Percentiles rank a stretch among this genome's conserved stretches.
Conservation (phyloP, 495 filamentous ascomycete species). For the Aspergillus egyptiacus region DNA sequence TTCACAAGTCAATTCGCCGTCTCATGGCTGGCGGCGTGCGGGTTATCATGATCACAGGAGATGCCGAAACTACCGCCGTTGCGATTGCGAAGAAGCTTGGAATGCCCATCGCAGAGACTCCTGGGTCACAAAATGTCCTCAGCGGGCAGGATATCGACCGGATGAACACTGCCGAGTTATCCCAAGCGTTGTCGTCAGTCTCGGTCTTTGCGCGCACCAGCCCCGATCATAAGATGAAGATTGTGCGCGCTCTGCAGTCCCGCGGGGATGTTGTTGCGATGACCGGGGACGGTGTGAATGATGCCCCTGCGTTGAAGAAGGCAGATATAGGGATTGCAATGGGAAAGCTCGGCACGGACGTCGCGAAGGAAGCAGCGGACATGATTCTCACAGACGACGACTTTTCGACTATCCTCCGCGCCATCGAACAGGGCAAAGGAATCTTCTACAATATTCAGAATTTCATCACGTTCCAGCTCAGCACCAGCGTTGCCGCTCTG, state of each 20-base stretch:
- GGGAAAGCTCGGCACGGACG: conserved; percentile 91
- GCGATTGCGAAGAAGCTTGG: conserved; percentile 90
- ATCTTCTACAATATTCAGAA: conserved; percentile 99
- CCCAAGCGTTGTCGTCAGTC: conserved; percentile 75
- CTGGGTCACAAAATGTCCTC: conserved; percentile 60
- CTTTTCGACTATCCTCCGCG: conserved; percentile 92
- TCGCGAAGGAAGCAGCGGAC: conserved; percentile 98
- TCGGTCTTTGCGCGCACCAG: conserved; percentile 94
- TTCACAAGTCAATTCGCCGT: conserved; percentile 81
- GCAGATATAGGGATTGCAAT: conserved; percentile 98
- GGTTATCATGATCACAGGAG: conserved; percentile 98
- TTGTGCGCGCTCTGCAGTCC: conserved; percentile 82
- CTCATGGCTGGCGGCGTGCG: conserved; percentile 91
- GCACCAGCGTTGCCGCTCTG: conserved; percentile 90
- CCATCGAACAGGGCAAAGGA: conserved; percentile 97
- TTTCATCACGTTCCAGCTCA: conserved; percentile 97
- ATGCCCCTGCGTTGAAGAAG: conserved; percentile 93
- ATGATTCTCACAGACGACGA: conserved; percentile 99
- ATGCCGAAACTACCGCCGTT: conserved; percentile 87
- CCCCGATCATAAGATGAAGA: conserved; percentile 97
- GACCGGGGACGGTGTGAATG: conserved; percentile 98
- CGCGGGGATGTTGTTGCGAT: conserved; percentile 97
- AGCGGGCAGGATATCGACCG: conserved; percentile 83
- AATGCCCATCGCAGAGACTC: conserved; percentile 61
- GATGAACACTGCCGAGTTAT: conserved; percentile 79